These are phyloP conservation scores for Paramecium sonneborni DNA, from an alignment of 73 alveolate species.

Conservation along the genomic window DNA sequence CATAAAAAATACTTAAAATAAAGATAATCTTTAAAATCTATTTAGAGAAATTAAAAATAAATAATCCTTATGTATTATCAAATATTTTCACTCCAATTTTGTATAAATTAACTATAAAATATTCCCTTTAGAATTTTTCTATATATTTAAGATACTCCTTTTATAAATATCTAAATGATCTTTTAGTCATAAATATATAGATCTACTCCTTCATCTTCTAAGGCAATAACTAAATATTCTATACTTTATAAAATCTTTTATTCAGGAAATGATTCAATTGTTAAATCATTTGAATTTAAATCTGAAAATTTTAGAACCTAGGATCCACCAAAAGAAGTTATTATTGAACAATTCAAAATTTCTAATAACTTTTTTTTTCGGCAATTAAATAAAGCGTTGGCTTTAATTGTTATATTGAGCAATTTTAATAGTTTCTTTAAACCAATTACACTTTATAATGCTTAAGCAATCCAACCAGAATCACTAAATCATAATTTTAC, in stretches of 20 bases:
- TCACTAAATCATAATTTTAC: background rate
- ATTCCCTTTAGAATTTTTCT: background rate
- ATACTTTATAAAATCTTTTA: background rate
- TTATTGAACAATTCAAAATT: background rate
- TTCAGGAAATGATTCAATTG: background rate
- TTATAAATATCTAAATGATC: background rate
- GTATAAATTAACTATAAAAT: background rate
- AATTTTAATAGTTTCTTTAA: background rate
- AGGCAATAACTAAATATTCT: background rate
- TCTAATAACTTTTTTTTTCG: background rate
- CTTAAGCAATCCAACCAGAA: background rate
- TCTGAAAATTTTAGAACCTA: background rate
- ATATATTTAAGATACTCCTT: background rate
- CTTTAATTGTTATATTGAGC: background rate
- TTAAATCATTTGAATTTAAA: background rate
- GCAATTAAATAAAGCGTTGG: conserved; percentile 12
- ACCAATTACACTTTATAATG: background rate
- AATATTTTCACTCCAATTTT: background rate
- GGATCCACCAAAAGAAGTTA: background rate
- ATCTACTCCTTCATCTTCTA: conserved; percentile 34
- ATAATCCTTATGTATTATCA: conserved; percentile 16
- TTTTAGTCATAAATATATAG: background rate
- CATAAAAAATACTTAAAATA: too few species aligned
- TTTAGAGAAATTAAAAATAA: background rate
- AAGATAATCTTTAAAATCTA: too few species aligned